Percentiles rank a stretch among this genome's conserved stretches.
phyloP scores from a whole-genome alignment of 2,329 filamentous ascomycete species.

The Arachnomyces sp. region DNA sequence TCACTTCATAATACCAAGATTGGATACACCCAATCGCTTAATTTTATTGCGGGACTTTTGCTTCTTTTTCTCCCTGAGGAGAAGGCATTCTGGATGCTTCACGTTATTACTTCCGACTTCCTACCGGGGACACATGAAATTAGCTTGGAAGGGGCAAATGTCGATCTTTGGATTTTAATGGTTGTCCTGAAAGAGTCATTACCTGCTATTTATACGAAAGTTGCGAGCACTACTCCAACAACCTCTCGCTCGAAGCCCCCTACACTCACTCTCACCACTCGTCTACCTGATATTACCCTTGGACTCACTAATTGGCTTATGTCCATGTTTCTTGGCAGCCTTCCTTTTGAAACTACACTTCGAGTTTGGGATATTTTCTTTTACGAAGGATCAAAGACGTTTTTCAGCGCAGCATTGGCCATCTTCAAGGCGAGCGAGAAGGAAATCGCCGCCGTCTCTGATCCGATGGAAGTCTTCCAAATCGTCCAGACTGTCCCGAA shows the following conservation, averaged over 20 bases:
- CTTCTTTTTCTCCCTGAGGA: conserved; percentile 88
- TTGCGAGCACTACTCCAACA: conserved; percentile 59
- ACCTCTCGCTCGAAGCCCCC: conserved; percentile 32
- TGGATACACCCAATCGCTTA: conserved; percentile 92
- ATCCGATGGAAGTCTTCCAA: conserved; percentile 94
- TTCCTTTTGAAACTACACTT: conserved; percentile 85
- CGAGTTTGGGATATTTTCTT: conserved; percentile 95
- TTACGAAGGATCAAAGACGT: conserved; percentile 87
- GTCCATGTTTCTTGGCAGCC: conserved; percentile 88
- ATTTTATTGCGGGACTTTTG: conserved; percentile 85
- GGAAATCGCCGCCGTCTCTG: conserved; percentile 69
- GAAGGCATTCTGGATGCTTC: conserved; percentile 85
- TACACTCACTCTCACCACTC: conserved; percentile 36
- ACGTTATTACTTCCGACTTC: conserved; percentile 81
- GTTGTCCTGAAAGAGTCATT: conserved; percentile 72
- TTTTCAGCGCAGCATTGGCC: conserved; percentile 83
- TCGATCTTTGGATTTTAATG: conserved; percentile 92
- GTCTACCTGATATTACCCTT: conserved; percentile 80
- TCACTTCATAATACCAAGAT: conserved; percentile 84
- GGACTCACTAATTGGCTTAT: conserved; percentile 97
- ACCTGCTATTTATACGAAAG: conserved; percentile 78
- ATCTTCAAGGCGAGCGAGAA: conserved; percentile 83
- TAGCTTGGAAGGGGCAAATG: conserved; percentile 83
- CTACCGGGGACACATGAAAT: conserved; percentile 88
- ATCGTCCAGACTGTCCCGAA: conserved; percentile 83